Base-by-base conservation (phyloP, 257 asterid species). In the Ocimum tenuiflorum region DNA sequence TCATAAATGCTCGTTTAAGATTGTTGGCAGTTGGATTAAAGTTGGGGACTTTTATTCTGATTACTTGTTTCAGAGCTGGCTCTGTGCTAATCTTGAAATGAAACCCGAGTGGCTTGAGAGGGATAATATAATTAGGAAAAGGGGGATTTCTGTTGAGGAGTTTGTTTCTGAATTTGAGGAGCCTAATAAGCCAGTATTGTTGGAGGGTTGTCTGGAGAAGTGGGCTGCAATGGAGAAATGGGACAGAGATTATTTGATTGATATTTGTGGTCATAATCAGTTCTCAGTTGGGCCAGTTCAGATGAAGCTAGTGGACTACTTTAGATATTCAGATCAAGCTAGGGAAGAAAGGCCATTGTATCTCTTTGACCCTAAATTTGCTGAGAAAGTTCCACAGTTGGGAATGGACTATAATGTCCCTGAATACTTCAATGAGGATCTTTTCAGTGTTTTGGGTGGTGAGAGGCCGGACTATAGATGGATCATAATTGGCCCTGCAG, bases 21-120 rank as follows among this genome's bases (percentile, higher is more conserved):
- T 71, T 63, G 50, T 53, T 24, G 70, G 72, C 67, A 73, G 75
- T 35, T 69, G 83, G 17, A 61, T 89, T 78, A 78, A 63, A 75
- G 83, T 94, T 75, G 73, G 87, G 76, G 86, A 90, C 74, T 94
- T 94, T 39, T 94, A 89, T 69, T 94, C 99, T 67, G 99, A 94
- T 80, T 94, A 89, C 73, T 76, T 94, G 85, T 94, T 94, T 65
- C 99, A 94, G 77, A 88, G 99, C 49, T 94, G 99, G 99, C 82
- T 94, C 17, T 94, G 99, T 75, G 99, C 99, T 49, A 94, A 94
- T 78, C 95, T 94, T 72, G 99, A 89, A 78, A 94, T 94, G 99
- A 94, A 88, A 69, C 77, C 81, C 14, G 96, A 89, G 69, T 94
- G 99, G 99, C 74, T 94, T 35, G 83, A 86, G 72, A 88, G 91